Evolutionary conservation across 768 basidiomycete genomes (phyloP).

Genomic region (Austroboletus festivus): DNA sequence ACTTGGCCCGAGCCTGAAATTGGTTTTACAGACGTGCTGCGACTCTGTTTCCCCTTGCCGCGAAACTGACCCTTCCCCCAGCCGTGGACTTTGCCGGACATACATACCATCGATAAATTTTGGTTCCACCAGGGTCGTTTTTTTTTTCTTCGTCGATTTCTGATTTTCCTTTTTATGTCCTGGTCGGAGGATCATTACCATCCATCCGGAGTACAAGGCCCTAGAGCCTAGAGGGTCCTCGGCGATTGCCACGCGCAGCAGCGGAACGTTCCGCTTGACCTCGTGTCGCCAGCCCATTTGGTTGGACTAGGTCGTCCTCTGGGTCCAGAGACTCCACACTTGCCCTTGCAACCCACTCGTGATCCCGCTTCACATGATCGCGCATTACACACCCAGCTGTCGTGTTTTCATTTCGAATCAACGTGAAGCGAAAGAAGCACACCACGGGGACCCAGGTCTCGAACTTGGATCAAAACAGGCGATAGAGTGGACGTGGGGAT

Average conservation of each 20-base stretch:
- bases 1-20: neutral
- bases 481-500: constrained; percentile 2
- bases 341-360: constrained; percentile 9
- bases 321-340: constrained; percentile 2
- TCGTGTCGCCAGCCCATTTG: constrained; percentile 11
- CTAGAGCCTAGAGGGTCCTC: neutral
- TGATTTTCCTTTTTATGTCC: too few relatives aligned
- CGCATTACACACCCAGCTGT: constrained; percentile 7
- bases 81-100: constrained; percentile 8
- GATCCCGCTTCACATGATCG: constrained; percentile 9
- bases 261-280: constrained; percentile 9
- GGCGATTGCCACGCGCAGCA: constrained; percentile 5
- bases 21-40: constrained; percentile 4
- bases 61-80: constrained; percentile 3
- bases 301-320: neutral
- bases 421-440: constrained; percentile 7
- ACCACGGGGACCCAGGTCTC: constrained; percentile 7
- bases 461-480: constrained; percentile 2
- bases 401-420: constrained; percentile 18
- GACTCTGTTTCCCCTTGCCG: neutral
- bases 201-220: neutral
- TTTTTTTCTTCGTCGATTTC: too few relatives aligned
- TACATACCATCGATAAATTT: too few relatives aligned
- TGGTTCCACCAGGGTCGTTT: too few relatives aligned
- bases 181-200: neutral